phyloP scores from a whole-genome alignment of 78 protist genomes.

The Bigelowiella natans region DNA sequence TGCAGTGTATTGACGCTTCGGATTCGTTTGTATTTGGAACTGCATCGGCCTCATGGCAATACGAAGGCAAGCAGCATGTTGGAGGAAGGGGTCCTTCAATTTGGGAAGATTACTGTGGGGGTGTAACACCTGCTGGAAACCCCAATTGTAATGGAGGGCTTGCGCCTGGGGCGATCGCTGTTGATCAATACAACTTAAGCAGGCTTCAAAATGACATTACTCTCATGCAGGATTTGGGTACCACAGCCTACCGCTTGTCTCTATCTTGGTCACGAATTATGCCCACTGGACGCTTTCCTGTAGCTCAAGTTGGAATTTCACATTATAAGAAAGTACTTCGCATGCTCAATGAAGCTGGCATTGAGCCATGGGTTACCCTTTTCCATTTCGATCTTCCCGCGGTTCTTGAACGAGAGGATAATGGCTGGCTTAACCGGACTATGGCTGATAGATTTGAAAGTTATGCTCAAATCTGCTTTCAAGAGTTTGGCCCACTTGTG shows the following conservation, averaged over 20 bases:
- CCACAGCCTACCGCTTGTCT: constrained; percentile 39
- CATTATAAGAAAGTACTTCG: constrained; percentile 29
- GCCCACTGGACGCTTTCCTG: constrained; percentile 7
- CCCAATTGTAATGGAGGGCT: too few relatives aligned
- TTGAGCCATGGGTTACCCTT: constrained; percentile 40
- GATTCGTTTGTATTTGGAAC: too few relatives aligned
- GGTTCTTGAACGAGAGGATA: not conserved
- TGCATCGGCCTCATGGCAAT: too few relatives aligned
- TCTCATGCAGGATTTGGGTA: too few relatives aligned
- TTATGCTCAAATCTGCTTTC: constrained; percentile 36
- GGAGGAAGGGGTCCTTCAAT: too few relatives aligned
- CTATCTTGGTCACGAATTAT: constrained; percentile 44
- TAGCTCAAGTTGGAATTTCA: constrained; percentile 30
- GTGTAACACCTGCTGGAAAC: too few relatives aligned
- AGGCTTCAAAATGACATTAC: too few relatives aligned
- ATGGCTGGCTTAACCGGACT: not conserved
- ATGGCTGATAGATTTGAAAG: not conserved
- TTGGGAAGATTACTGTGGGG: too few relatives aligned
- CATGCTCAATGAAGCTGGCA: not conserved
- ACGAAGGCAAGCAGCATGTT: too few relatives aligned
- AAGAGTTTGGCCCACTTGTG: constrained; percentile 46
- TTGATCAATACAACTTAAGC: too few relatives aligned
- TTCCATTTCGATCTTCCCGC: constrained; percentile 55
- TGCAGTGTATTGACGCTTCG: too few relatives aligned
- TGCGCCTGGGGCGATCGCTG: too few relatives aligned